Evolutionary conservation across 2,329 filamentous ascomycete species (phyloP), one percentile per base, ranked within the genome.

Genomic region (Alternaria viburni): DNA sequence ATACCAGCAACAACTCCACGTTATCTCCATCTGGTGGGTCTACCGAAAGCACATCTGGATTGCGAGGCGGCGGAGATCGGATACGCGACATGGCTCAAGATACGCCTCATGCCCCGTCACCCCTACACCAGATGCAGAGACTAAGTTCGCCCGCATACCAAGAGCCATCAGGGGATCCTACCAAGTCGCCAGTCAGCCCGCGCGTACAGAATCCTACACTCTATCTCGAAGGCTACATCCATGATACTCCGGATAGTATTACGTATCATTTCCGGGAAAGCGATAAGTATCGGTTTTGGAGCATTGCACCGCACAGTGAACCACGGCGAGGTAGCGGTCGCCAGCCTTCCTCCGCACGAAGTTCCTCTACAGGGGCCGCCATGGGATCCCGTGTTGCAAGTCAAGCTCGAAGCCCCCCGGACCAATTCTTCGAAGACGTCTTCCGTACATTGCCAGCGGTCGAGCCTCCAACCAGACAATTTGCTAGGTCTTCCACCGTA

Each of bases 341-440:
- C 28, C 62, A 58, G 7, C 17, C 36, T 15, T 47, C 52, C 6
- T 61, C 61, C 26, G 47, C 54, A 15, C 69, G 75, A 54, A 73
- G 72, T n/a, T 64, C 66, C 7, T 76, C 75, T n/a, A 74, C 72
- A 6, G 68, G 61, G 6, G 72, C 66, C 43, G 68, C 69, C 30
- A 64, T 69, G 4, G 54, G 65, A 25, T 60, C 59, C n/a, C 52
- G 59, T 60, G 30, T 57, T 6, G 59, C 52, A 30, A 19, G 56
- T 21, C 60, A 41, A 46, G 56, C 43, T 15, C 30, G 55, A 15
- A 25, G 43, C 23, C 23, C 45, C n/a, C 57, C 59, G 13, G 44
- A 45, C 9, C 49, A 49, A 8, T 61, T 66, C 10, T 45, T 43
- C 26, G 66, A 70, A 36, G 65, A 75, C 19, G 62, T 66, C 12